Evolutionary conservation across 2,329 filamentous ascomycete species (phyloP).

Genomic region (Stagonosporopsis chrysanthemi): DNA sequence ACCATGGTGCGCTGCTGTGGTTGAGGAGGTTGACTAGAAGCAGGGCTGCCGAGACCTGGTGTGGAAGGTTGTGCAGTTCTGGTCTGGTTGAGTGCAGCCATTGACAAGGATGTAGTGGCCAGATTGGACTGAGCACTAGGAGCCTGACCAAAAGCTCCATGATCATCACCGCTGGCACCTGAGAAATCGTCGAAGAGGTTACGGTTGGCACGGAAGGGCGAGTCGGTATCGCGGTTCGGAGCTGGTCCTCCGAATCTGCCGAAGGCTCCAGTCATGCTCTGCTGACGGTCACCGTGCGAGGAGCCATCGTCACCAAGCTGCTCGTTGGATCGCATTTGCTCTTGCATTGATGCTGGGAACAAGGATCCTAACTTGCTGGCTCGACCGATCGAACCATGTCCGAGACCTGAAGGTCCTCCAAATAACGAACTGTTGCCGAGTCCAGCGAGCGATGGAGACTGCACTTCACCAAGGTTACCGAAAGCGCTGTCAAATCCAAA

Average conservation of each 20-base stretch:
- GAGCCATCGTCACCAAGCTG: constrained; percentile 64
- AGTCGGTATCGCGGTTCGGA: constrained; percentile 50
- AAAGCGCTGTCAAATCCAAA: constrained; percentile 68
- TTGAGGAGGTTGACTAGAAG: constrained; percentile 72
- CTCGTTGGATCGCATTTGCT: constrained; percentile 75
- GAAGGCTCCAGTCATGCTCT: constrained; percentile 68
- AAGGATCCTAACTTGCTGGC: constrained; percentile 85
- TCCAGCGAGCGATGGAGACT: constrained; percentile 74
- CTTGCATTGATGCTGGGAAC: constrained; percentile 89
- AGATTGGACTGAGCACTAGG: constrained; percentile 33
- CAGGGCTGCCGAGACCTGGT: constrained; percentile 55
- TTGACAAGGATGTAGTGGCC: constrained; percentile 43
- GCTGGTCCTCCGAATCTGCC: constrained; percentile 63
- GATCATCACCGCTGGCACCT: constrained; percentile 39
- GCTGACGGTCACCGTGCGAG: constrained; percentile 48
- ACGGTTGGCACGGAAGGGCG: constrained; percentile 50
- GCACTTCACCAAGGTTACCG: constrained; percentile 77
- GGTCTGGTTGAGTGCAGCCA: constrained; percentile 43
- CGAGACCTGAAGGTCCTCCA: constrained; percentile 60
- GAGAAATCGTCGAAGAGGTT: constrained; percentile 51
- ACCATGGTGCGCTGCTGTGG: constrained; percentile 88
- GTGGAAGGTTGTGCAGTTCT: constrained; percentile 44
- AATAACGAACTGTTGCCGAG: constrained; percentile 71
- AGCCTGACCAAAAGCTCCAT: constrained; percentile 35
- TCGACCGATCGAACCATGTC: constrained; percentile 71